Evolutionary conservation across 345 rosid species (phyloP), one percentile per base, ranked within the genome.

Genomic region (Chamaenerion angustifolium): DNA sequence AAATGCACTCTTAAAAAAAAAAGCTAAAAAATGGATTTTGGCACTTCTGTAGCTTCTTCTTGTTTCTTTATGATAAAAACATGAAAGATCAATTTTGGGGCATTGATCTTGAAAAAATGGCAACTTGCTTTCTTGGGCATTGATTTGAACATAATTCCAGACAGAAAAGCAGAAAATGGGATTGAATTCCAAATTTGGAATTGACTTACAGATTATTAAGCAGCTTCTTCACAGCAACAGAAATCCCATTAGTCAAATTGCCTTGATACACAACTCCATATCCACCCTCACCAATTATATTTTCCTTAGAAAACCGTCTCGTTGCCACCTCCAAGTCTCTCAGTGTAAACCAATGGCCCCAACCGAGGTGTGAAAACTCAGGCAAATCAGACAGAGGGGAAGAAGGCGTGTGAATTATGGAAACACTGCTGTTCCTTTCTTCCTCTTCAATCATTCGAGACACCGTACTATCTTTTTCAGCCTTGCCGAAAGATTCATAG

Each of bases 271-370:
- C 63, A 17, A 59, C 63, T 45, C 63, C 63, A 51, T 59, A 59
- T 51, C 63, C 63, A 35, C 63, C 63, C 51, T 59, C 63, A 51
- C 71, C 64, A 2, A 63, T 55, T 40, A 53, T 48, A 21, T 59
- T 59, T 51, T 59, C 63, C 56, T 51, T 59, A 5, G 63, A 52
- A 46, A 59, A 59, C 21, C 63, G 63, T 16, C 52, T 52, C 19
- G 63, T 59, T 18, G 63, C 63, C 11, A 43, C 17, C 56, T 59
- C 63, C 10, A 59, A 56, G 45, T 59, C 63, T 45, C 63, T 46
- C 18, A 59, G 51, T 16, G 63, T 59, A 35, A 59, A 59, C 63
- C 63, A 59, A 25, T 59, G 56, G 17, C 63, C 63, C 63, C 63
- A 59, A 18, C 63, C 63, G 12, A 59, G 63, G 43, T 51, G 63